These are phyloP conservation scores for Blastobotrys mokoenaii DNA, from an alignment of 805 yeast species.

Conservation along the genomic window DNA sequence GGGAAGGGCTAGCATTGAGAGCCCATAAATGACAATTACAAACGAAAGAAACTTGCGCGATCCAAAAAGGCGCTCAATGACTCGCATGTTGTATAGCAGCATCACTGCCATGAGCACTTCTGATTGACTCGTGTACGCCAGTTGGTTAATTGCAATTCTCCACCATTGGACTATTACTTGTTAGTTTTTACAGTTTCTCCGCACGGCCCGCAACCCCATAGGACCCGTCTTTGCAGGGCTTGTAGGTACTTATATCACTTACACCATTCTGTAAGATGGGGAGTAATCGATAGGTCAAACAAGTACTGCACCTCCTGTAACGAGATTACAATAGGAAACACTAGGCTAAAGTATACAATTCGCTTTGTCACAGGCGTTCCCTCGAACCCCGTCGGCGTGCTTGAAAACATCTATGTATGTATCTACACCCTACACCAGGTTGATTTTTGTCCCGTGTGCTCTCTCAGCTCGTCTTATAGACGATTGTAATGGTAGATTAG, in stretches of 20 bases:
- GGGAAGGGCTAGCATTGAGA: conserved; percentile 19
- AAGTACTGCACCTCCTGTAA: conserved; percentile 31
- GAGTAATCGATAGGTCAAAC: conserved; percentile 27
- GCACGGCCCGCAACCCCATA: no score
- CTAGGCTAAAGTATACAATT: conserved; percentile 19
- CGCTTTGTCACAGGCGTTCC: conserved; percentile 30
- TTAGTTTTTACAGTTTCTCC: no score
- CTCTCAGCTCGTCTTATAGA: neutral
- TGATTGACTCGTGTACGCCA: conserved; percentile 26
- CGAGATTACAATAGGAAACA: conserved; percentile 29
- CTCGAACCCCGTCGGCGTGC: conserved; percentile 32
- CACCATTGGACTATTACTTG: conserved; percentile 24
- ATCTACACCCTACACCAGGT: neutral
- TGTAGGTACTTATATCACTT: conserved; percentile 9
- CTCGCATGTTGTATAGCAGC: conserved; percentile 32
- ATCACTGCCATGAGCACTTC: conserved; percentile 32
- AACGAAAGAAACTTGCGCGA: conserved; percentile 29
- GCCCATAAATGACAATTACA: conserved; percentile 17
- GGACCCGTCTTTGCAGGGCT: no score
- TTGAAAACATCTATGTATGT: conserved; percentile 26
- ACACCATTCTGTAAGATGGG: conserved; percentile 29
- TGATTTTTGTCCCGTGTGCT: neutral
- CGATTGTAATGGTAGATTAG: neutral
- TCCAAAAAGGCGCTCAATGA: conserved; percentile 33
- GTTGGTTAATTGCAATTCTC: conserved; percentile 27